These are phyloP conservation scores for Hypoxylon sp. DNA, from an alignment of 2,329 filamentous ascomycete species.

Conservation along the genomic window DNA sequence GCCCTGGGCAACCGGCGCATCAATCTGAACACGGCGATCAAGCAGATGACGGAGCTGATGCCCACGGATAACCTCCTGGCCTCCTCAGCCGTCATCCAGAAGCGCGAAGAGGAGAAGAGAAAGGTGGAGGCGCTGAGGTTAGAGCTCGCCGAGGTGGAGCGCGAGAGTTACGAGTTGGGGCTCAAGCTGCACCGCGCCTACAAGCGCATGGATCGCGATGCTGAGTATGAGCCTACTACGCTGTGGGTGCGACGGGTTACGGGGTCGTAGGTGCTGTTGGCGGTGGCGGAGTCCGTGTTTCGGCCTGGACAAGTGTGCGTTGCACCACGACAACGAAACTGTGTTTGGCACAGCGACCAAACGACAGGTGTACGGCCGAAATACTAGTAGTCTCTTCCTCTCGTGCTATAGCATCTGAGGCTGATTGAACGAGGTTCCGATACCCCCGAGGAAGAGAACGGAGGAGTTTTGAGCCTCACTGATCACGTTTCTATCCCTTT, in stretches of 20 bases:
- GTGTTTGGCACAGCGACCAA: neutral
- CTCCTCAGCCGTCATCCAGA: slow-evolving; percentile 71
- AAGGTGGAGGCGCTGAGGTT: slow-evolving; percentile 75
- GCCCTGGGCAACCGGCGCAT: slow-evolving; percentile 74
- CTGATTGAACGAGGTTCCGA: neutral
- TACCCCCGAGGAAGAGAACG: neutral
- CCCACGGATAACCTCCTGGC: slow-evolving; percentile 76
- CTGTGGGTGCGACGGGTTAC: slow-evolving; percentile 86
- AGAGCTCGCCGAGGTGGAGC: slow-evolving; percentile 78
- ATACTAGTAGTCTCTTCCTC: neutral
- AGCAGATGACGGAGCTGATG: slow-evolving; percentile 83
- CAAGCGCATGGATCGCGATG: slow-evolving; percentile 78
- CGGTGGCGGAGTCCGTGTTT: neutral
- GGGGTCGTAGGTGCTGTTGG: slow-evolving; percentile 48
- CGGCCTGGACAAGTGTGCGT: neutral
- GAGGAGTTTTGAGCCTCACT: neutral
- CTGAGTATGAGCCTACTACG: slow-evolving; percentile 72
- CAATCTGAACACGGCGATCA: slow-evolving; percentile 79
- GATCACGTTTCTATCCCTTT: slow-evolving; percentile 8
- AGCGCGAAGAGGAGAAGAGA: slow-evolving; percentile 68
- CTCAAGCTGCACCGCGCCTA: slow-evolving; percentile 79
- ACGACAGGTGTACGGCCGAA: neutral
- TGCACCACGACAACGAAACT: neutral
- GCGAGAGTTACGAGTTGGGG: slow-evolving; percentile 83
- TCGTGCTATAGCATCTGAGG: neutral